Evolutionary conservation across 2,329 filamentous ascomycete genomes (phyloP).

Genomic region (Phyllosticta capitalensis): DNA sequence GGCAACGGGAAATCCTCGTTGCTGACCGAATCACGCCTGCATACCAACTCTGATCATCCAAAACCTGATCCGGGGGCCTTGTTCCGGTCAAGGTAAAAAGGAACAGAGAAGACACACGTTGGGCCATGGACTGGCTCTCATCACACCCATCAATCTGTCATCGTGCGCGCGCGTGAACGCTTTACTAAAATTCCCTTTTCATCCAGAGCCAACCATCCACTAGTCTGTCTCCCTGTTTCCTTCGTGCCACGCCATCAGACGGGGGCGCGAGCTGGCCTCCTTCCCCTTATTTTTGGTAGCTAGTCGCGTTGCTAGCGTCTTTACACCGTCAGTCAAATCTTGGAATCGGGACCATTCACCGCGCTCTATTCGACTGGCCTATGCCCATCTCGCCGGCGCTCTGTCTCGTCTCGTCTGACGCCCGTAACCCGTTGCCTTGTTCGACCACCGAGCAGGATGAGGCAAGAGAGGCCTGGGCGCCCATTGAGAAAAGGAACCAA

Average conservation of each 20-base stretch:
- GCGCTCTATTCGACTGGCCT: neutral
- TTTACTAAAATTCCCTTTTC: neutral
- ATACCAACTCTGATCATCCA: neutral
- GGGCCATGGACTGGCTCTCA: neutral
- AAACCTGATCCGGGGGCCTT: neutral
- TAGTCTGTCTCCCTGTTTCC: neutral
- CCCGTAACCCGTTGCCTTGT: neutral
- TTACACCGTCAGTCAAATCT: neutral
- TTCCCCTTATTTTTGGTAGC: neutral
- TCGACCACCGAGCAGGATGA: neutral
- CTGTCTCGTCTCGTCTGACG: neutral
- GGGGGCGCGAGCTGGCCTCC: neutral
- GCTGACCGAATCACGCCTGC: conserved; percentile 1
- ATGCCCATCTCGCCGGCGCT: neutral
- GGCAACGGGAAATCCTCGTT: neutral
- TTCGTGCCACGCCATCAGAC: neutral
- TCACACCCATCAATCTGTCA: neutral
- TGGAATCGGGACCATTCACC: neutral
- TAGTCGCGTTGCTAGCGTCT: neutral
- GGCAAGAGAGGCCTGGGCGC: neutral
- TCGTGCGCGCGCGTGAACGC: neutral
- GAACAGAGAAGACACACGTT: neutral
- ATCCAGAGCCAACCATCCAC: neutral
- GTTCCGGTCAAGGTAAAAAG: neutral
- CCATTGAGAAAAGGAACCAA: neutral